A percentile compares a stretch with the other conserved stretches of the same genome.
Conservation (phyloP, 2,329 filamentous ascomycete genomes). For the Diaporthe caulivora region DNA sequence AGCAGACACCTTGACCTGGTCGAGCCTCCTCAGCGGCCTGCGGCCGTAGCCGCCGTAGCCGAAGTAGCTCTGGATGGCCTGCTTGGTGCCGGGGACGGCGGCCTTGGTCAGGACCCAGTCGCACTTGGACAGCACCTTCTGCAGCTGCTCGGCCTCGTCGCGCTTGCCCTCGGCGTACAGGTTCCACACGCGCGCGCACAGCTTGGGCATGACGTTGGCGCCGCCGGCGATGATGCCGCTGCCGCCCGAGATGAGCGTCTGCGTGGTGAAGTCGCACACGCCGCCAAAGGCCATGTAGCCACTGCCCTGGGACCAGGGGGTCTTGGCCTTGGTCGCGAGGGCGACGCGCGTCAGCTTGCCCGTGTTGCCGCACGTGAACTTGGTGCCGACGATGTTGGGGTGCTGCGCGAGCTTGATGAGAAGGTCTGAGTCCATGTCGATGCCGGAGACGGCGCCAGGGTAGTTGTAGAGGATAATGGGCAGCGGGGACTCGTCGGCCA, state of each 20-base stretch:
- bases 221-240: conserved; percentile 88
- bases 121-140: conserved; percentile 81
- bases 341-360: conserved; percentile 90
- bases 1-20: conserved; percentile 64
- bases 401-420: conserved; percentile 84
- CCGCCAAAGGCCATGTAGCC: conserved; percentile 90
- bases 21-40: conserved; percentile 76
- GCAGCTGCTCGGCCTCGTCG: conserved; percentile 80
- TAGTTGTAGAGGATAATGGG: conserved; percentile 94
- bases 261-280: conserved; percentile 88
- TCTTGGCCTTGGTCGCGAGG: conserved; percentile 77
- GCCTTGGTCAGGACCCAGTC: conserved; percentile 89
- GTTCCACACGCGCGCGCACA: conserved; percentile 83
- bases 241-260: conserved; percentile 83
- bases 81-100: conserved; percentile 88
- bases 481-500: conserved; percentile 81
- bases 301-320: conserved; percentile 67
- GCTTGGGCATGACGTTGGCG: conserved; percentile 87
- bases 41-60: conserved; percentile 85
- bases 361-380: conserved; percentile 93
- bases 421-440: conserved; percentile 91
- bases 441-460: conserved; percentile 85
- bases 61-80: conserved; percentile 82
- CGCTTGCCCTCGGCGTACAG: conserved; percentile 79
- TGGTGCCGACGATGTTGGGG: conserved; percentile 87